A percentile compares a stretch with the other conserved stretches of the same genome.
Evolutionary conservation across 139 green algal genomes (phyloP).

Genomic region (Volvox reticuliferus): DNA sequence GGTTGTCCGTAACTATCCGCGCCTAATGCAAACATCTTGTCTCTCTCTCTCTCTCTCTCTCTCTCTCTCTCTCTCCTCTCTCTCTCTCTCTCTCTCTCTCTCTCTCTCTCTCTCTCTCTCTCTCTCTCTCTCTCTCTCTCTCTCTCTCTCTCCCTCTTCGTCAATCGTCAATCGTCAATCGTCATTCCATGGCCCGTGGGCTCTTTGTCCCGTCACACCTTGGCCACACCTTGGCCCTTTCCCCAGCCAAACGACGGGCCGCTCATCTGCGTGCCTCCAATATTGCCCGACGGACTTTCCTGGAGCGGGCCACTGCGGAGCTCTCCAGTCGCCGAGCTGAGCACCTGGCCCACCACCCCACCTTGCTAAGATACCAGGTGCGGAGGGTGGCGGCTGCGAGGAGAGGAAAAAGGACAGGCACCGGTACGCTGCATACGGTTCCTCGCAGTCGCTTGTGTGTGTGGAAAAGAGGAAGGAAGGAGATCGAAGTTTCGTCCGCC

Average conservation of each 20-base stretch:
- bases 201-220: background rate
- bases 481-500: no score
- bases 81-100: background rate
- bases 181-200: no score
- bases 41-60: no score
- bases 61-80: background rate
- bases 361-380: constrained; percentile 38
- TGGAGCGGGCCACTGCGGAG: background rate
- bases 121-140: background rate
- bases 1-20: no score
- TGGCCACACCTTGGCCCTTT: background rate
- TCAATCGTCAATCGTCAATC: no score
- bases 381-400: background rate
- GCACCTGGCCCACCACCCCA: constrained; percentile 40
- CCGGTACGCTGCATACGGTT: background rate
- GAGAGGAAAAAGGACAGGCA: background rate
- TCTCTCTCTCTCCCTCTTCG: no score
- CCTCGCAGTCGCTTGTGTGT: no score
- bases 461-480: no score
- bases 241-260: constrained; percentile 1
- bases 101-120: no score
- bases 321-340: background rate
- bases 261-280: background rate
- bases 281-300: background rate
- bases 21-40: no score